Conservation (phyloP, 306 rosid genomes). For the Vicia faba region DNA sequence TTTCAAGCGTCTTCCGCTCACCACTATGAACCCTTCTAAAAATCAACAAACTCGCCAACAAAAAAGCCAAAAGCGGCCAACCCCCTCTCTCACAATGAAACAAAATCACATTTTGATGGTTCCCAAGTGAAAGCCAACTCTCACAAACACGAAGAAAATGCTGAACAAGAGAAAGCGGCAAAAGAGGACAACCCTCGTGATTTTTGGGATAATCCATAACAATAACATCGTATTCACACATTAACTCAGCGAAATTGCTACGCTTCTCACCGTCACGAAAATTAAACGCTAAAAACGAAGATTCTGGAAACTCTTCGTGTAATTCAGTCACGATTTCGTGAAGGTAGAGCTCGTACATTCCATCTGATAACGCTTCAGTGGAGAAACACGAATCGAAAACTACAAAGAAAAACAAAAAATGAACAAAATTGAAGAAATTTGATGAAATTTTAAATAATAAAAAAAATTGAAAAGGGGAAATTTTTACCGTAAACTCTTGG, state of each 20-base stretch:
- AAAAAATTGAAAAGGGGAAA: neutral
- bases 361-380: constrained; percentile 87
- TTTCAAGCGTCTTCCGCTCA: constrained; percentile 80
- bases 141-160: constrained; percentile 92
- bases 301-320: constrained; percentile 91
- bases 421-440: neutral
- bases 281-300: constrained; percentile 85
- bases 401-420: constrained; percentile 38
- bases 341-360: constrained; percentile 77
- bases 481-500: constrained; percentile 82
- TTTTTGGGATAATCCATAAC: constrained; percentile 94
- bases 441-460: neutral
- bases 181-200: constrained; percentile 92
- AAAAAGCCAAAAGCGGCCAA: constrained; percentile 92
- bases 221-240: constrained; percentile 76
- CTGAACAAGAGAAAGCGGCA: constrained; percentile 79
- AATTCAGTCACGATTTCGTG: constrained; percentile 78
- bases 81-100: constrained; percentile 97
- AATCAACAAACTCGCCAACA: constrained; percentile 71
- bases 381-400: constrained; percentile 98
- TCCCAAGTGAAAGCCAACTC: constrained; percentile 72
- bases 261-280: constrained; percentile 88
- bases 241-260: constrained; percentile 67
- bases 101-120: constrained; percentile 70
- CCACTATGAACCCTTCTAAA: constrained; percentile 73